Base-by-base conservation (phyloP, 1,284 basidiomycete genomes). In the Coriolopsis trogii region DNA sequence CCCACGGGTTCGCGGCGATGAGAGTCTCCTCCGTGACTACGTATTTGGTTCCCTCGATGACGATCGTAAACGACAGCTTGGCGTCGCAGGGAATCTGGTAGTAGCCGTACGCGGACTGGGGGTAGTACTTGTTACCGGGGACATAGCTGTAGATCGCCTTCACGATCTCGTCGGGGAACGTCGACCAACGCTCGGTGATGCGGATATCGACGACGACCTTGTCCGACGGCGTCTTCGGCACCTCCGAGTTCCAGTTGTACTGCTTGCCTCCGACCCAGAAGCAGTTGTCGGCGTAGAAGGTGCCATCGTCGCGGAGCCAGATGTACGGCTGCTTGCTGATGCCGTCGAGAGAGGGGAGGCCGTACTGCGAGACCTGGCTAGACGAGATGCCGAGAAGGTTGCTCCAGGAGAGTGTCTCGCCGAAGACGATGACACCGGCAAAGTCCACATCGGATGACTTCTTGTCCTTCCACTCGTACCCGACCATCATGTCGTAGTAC, bases 401-500 rank as follows among this genome's bases (percentile, higher is more conserved):
- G 10, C 44, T 25, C 57, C 57, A 59, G 48, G 49, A 46, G 46
- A 59, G 40, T 9, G 57, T 51, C 21, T 44, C 15, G 29, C 57
- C 53, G 18, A 46, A 30, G 18, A 50, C 40, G 20, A 55, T 43
- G 51, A 55, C 37, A 33, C 57, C 57, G 13, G 51, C 57, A 28
- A 59, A 53, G 29, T 53, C 48, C 21, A 55, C 39, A 26, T 46
- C 47, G 23, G 46, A 25, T 4, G 48, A 50, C n/a, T 40, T 38
- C 15, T 26, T 40, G 42, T 31, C 36, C 21, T 29, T 25, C 57
- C 53, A 59, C 26, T 59, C 53, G 40, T 51, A 59, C 36, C 50
- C 46, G 38, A 53, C 21, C 25, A 59, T 20, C 38, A 56, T 30
- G 41, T 59, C 57, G 49, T 59, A 59, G 51, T 53, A 53, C 57